Percentiles rank a stretch among this genome's conserved stretches.
These are phyloP conservation scores for Fusarium solani-melongenae DNA, from an alignment of 2,329 filamentous ascomycete genomes.

Conservation along the genomic window DNA sequence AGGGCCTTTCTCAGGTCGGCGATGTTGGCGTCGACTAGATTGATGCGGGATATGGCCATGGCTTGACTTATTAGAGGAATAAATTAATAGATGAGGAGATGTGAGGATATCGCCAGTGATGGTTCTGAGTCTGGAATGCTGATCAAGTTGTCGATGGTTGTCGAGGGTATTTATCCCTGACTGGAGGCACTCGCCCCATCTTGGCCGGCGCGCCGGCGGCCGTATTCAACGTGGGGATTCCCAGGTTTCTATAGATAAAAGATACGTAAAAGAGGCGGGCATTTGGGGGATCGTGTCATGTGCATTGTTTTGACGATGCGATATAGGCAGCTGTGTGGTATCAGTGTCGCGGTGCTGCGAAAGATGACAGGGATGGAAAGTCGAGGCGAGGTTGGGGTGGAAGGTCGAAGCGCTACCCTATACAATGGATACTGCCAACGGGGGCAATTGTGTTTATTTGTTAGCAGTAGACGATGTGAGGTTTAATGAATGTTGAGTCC, in stretches of 20 bases:
- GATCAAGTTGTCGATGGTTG: background rate
- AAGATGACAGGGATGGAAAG: background rate
- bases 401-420: constrained; percentile 1
- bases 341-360: background rate
- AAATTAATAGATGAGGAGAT: background rate
- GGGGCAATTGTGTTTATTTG: background rate
- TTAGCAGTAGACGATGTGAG: rapidly evolving
- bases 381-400: background rate
- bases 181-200: background rate
- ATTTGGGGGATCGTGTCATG: background rate
- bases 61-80: background rate
- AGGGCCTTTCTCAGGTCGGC: constrained; percentile 37
- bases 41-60: background rate
- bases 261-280: background rate
- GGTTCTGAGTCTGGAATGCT: background rate
- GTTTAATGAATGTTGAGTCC: background rate
- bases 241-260: background rate
- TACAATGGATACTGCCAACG: background rate
- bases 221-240: background rate
- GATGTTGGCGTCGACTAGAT: constrained; percentile 40
- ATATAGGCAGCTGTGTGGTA: background rate
- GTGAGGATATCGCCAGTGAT: background rate
- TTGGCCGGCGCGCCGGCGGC: background rate
- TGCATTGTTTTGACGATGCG: background rate
- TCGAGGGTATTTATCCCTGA: background rate